Evolutionary conservation across 208 protist species (phyloP).

Genomic region (Hexamita inflata): DNA sequence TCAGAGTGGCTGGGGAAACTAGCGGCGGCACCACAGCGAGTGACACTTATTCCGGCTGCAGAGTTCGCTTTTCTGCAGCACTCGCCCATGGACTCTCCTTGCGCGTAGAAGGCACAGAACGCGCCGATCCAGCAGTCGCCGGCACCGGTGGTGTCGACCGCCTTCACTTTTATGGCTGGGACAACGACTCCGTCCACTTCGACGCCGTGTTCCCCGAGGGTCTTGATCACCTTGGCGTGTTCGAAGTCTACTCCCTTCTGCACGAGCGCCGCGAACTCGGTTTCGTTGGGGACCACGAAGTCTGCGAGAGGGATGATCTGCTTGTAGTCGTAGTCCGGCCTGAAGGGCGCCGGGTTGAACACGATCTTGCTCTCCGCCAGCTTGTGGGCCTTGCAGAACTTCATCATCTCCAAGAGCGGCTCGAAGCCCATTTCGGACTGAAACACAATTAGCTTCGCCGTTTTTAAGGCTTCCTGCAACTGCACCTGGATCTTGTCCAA

Average conservation of each 20-base stretch:
- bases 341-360: constrained; percentile 15
- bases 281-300: constrained; percentile 11
- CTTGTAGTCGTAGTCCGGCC: neutral
- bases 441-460: neutral
- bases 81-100: neutral
- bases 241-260: neutral
- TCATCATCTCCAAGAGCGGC: neutral
- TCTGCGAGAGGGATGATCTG: neutral
- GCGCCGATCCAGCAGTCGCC: constrained; percentile 21
- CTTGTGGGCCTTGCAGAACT: neutral
- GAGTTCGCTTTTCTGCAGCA: neutral
- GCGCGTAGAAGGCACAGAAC: too few species aligned
- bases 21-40: neutral
- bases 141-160: constrained; percentile 14
- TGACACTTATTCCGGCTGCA: neutral
- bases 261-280: neutral
- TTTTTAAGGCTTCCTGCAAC: neutral
- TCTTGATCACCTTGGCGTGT: neutral
- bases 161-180: too few species aligned
- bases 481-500: neutral
- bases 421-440: neutral
- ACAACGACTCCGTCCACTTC: neutral
- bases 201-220: neutral
- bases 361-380: neutral
- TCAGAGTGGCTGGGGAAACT: neutral